phyloP scores from a whole-genome alignment of 2,329 filamentous ascomycete species.

The Colletotrichum tabaci region DNA sequence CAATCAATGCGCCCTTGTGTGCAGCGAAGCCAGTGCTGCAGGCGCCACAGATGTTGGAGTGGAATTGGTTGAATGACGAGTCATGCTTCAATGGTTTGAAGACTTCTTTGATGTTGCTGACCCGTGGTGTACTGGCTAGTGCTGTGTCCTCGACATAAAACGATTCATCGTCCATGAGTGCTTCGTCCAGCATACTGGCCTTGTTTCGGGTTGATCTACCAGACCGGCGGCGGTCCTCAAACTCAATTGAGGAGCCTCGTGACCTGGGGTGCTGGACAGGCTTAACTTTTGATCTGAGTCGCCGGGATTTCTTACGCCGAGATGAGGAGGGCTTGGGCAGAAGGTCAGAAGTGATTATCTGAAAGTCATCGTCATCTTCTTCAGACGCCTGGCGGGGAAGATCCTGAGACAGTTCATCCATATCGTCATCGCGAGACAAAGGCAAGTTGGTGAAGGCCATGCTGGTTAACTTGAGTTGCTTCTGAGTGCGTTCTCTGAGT shows the following conservation, averaged over 20 bases:
- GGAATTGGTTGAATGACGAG: conserved; percentile 78
- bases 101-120: conserved; percentile 78
- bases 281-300: conserved; percentile 40
- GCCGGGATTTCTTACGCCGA: conserved; percentile 43
- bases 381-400: conserved; percentile 46
- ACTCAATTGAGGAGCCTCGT: conserved; percentile 65
- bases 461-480: conserved; percentile 46
- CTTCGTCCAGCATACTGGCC: conserved; percentile 65
- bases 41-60: conserved; percentile 79
- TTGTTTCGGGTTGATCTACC: conserved; percentile 61
- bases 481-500: conserved; percentile 45
- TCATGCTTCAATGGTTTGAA: conserved; percentile 76
- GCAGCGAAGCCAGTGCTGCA: conserved; percentile 72
- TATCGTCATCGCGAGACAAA: conserved; percentile 33
- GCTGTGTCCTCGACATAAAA: conserved; percentile 66
- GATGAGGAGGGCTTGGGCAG: conserved; percentile 30
- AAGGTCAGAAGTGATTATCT: conserved; percentile 57
- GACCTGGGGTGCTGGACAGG: conserved; percentile 44
- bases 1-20: conserved; percentile 80
- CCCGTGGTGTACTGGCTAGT: conserved; percentile 63
- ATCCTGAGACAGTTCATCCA: conserved; percentile 53
- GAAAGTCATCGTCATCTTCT: conserved; percentile 51
- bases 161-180: conserved; percentile 72
- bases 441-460: conserved; percentile 46
- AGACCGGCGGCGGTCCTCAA: conserved; percentile 66